Evolutionary conservation across 306 rosid species (phyloP), one percentile per base, ranked within the genome.

Genomic region (Lithocarpus polystachyus): DNA sequence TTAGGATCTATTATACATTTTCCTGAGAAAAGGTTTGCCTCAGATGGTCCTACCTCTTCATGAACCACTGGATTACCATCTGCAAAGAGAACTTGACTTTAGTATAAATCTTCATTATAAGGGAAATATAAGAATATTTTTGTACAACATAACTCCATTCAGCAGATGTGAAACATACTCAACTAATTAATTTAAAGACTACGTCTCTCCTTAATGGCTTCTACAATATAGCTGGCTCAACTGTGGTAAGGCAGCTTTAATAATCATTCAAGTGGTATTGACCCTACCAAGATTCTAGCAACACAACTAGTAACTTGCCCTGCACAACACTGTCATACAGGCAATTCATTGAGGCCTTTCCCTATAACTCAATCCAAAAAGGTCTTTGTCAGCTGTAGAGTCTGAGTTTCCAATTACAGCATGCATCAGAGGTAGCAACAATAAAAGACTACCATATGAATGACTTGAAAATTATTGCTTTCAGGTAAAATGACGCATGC

Each of bases 31-130:
- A 82, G 87, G 80, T 84, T 86, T 61, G 60, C 84, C 77, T 94
- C 91, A 52, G 96, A 94, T 54, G 96, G 94, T 31, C 91, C 92
- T 0, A 86, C 82, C 84, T 90, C 97, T 85, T 90, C 89, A 83
- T 89, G 92, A 85, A 82, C 86, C 65, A 77, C 83, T 20, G 93
- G 84, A 22, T 80, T 61, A 54, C 28, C 28, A 65, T 85, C 97
- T 91, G 84, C 89, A 89, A 78, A 71, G 67, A 6, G 71, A 55
- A n/a, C 13, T 1, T 2, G 19, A 62, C 54, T 68, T 68, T 33
- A 82, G 72, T 45, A 87, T 43, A 35, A 18, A 65, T 33, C 45
- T 17, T 17, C 18, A 45, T 19, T 43, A 65, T 40, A 18, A 29
- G 33, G 18, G 20, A 2, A 64, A 0, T 5, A 17, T 14, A 29